These are phyloP conservation scores for Candida palmyrensis DNA, from an alignment of 805 yeast genomes.

Conservation along the genomic window DNA sequence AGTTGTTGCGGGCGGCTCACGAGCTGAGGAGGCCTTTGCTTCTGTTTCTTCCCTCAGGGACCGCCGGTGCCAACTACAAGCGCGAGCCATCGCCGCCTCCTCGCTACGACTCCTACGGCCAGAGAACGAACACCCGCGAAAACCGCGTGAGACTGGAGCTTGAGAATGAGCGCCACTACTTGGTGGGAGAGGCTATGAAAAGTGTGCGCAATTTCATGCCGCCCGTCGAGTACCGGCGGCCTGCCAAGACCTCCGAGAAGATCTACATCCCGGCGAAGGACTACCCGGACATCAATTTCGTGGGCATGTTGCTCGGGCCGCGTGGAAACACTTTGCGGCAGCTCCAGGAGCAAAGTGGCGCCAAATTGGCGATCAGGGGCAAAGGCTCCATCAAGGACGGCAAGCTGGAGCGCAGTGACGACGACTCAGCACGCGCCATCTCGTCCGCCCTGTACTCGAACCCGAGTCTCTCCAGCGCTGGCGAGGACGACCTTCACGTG, in stretches of 20 bases:
- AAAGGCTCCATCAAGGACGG: constrained; percentile 96
- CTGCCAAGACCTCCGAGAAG: constrained; percentile 68
- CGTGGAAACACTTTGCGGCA: constrained; percentile 86
- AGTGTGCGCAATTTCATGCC: constrained; percentile 73
- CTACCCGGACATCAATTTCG: constrained; percentile 88
- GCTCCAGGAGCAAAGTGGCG: constrained; percentile 82
- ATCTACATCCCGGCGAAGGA: constrained; percentile 79
- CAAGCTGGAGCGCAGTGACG: constrained; percentile 51
- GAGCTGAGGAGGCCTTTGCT: constrained; percentile 30
- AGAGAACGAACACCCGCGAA: constrained; percentile 81
- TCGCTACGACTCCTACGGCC: constrained; percentile 75
- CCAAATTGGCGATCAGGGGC: constrained; percentile 87
- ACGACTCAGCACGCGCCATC: constrained; percentile 13
- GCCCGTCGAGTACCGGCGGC: constrained; percentile 75
- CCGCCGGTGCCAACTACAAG: constrained; percentile 20
- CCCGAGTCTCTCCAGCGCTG: constrained; percentile 16
- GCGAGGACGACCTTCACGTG: constrained; percentile 78
- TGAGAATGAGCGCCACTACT: constrained; percentile 73
- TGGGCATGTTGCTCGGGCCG: constrained; percentile 89
- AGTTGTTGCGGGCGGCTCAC: constrained; percentile 38
- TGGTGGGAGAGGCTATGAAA: constrained; percentile 72
- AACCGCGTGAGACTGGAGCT: constrained; percentile 52
- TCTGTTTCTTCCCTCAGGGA: constrained; percentile 43
- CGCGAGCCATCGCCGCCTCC: constrained; percentile 92
- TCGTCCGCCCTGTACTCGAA: constrained; percentile 15